Conservation (phyloP, 305 asterid genomes). For the Striga hermonthica region DNA sequence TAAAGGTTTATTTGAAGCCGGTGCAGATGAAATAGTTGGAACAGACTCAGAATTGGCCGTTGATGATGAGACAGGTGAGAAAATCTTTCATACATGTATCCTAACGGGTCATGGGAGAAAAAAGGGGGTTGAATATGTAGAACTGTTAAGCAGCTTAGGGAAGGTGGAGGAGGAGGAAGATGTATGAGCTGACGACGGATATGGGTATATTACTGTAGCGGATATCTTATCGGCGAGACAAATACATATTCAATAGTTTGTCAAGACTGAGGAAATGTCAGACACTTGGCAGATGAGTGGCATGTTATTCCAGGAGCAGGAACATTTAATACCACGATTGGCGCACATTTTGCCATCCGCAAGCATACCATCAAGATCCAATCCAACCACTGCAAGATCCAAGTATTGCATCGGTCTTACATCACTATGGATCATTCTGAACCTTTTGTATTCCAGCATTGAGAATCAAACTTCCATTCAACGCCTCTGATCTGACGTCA, state of each 20-base stretch:
- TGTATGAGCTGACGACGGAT: no score
- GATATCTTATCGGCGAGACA: neutral
- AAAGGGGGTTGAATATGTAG: no score
- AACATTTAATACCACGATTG: slow-evolving; percentile 33
- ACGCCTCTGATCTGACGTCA: slow-evolving; percentile 38
- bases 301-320: slow-evolving; percentile 58
- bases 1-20: no score
- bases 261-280: slow-evolving; percentile 37
- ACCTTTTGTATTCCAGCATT: slow-evolving; percentile 25
- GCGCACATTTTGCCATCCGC: slow-evolving; percentile 32
- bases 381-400: slow-evolving; percentile 43
- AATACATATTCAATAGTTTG: neutral
- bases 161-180: no score
- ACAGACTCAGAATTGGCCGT: no score
- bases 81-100: no score
- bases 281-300: slow-evolving; percentile 50
- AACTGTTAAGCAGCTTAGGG: no score
- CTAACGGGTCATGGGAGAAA: no score
- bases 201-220: no score
- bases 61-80: no score
- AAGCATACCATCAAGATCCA: slow-evolving; percentile 33
- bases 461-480: slow-evolving; percentile 38
- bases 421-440: slow-evolving; percentile 24
- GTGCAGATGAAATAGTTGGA: no score
- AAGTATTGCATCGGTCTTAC: slow-evolving; percentile 42